phyloP scores from a whole-genome alignment of 2,329 filamentous ascomycete genomes.

The Phaeosphaeriaceae sp. region DNA sequence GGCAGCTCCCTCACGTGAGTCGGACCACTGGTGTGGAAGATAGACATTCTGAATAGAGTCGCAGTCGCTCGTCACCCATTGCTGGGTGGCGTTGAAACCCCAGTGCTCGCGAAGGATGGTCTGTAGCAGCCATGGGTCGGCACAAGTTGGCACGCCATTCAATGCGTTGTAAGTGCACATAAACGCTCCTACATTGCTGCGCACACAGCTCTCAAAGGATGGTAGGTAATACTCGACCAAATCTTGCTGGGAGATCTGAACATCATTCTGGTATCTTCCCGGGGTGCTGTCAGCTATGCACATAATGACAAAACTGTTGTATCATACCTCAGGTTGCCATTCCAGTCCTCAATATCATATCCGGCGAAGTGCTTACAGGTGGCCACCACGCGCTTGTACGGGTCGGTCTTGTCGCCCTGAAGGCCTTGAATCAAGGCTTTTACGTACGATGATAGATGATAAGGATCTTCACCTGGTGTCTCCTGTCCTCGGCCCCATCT shows the following conservation, averaged over 20 bases:
- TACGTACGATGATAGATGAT: constrained; percentile 61
- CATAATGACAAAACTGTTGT: neutral
- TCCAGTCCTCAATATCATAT: constrained; percentile 43
- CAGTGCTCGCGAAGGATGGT: constrained; percentile 70
- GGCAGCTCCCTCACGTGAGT: constrained; percentile 33
- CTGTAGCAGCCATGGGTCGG: constrained; percentile 67
- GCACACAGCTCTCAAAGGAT: constrained; percentile 64
- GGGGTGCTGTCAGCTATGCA: neutral
- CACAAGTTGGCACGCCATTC: constrained; percentile 71
- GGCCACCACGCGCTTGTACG: constrained; percentile 35
- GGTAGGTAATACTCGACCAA: constrained; percentile 73
- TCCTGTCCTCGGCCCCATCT: constrained; percentile 62
- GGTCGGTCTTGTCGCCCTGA: constrained; percentile 52
- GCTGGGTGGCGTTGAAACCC: constrained; percentile 66
- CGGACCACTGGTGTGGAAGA: constrained; percentile 53
- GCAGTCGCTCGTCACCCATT: constrained; percentile 71
- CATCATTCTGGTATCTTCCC: constrained; percentile 60
- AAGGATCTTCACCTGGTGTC: constrained; percentile 66
- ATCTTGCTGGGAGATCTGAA: constrained; percentile 66
- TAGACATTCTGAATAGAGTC: constrained; percentile 68
- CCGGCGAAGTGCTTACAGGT: constrained; percentile 51
- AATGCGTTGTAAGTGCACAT: constrained; percentile 68
- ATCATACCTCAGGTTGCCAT: constrained; percentile 25
- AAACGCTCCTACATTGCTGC: constrained; percentile 56
- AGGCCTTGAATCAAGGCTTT: constrained; percentile 62